phyloP scores from a whole-genome alignment of 1,284 basidiomycete genomes.

The Thelephora terrestris region DNA sequence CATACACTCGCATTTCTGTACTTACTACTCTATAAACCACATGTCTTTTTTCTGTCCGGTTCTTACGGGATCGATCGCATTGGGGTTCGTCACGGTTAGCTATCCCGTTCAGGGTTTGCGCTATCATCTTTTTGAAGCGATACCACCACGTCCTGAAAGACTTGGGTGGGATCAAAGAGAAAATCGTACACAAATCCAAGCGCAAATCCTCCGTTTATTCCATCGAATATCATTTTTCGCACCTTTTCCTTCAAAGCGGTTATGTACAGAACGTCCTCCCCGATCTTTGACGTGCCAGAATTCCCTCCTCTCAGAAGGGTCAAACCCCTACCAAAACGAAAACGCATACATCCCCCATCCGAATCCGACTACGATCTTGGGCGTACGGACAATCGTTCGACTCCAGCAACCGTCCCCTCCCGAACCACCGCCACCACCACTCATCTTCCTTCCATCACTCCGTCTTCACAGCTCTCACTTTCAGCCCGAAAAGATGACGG shows the following conservation, averaged over 20 bases:
- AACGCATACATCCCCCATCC: slow-evolving; percentile 33
- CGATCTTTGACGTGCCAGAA: slow-evolving; percentile 52
- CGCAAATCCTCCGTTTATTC: background rate
- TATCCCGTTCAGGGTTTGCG: too few species aligned
- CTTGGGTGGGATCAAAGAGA: too few species aligned
- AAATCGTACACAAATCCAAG: background rate
- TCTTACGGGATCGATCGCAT: too few species aligned
- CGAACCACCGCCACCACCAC: slow-evolving; percentile 3
- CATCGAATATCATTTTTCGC: too few species aligned
- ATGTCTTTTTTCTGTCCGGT: too few species aligned
- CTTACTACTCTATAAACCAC: background rate
- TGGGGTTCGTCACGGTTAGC: too few species aligned
- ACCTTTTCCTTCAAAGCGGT: slow-evolving; percentile 8
- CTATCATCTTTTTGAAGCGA: too few species aligned
- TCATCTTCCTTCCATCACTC: slow-evolving; percentile 3
- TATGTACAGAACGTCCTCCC: slow-evolving; percentile 41
- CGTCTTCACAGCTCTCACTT: slow-evolving; percentile 9
- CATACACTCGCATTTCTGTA: slow-evolving; percentile 22
- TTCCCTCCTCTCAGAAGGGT: slow-evolving; percentile 50
- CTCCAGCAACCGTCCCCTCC: slow-evolving; percentile 7
- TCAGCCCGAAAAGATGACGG: slow-evolving; percentile 21
- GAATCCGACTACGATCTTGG: slow-evolving; percentile 10
- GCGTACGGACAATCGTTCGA: background rate
- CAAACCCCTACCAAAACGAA: slow-evolving; percentile 68
- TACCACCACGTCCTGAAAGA: too few species aligned